phyloP scores from a whole-genome alignment of 192 early-diverging fungal species.

The Oehlia diaphana region DNA sequence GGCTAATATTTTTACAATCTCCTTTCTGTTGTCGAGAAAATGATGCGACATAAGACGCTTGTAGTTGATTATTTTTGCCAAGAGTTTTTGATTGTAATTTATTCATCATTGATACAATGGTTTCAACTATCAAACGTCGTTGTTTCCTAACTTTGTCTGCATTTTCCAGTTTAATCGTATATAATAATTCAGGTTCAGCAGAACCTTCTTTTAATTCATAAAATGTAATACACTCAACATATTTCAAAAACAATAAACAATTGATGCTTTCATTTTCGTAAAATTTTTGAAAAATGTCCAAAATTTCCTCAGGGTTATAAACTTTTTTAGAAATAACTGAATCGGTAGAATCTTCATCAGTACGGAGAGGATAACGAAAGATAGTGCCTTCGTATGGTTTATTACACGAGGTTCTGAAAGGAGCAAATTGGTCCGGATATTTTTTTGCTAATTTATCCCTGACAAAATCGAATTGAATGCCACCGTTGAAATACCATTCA shows the following conservation, averaged over 20 bases:
- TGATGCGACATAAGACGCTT: conserved; percentile 13
- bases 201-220: conserved; percentile 32
- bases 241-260: conserved; percentile 37
- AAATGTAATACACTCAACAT: conserved; percentile 36
- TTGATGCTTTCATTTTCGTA: conserved; percentile 31
- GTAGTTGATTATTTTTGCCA: neutral
- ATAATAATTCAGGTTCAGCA: conserved; percentile 16
- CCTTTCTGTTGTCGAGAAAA: neutral
- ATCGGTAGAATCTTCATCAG: conserved; percentile 12
- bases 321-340: conserved; percentile 32
- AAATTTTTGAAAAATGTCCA: conserved; percentile 32
- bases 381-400: conserved; percentile 36
- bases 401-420: conserved; percentile 27
- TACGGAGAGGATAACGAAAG: conserved; percentile 43
- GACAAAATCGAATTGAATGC: conserved; percentile 29
- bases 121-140: neutral
- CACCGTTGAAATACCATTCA: conserved; percentile 28
- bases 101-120: conserved; percentile 19
- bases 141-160: conserved; percentile 22
- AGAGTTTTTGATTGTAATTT: neutral
- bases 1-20: neutral
- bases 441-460: neutral
- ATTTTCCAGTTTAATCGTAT: conserved; percentile 35
- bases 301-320: conserved; percentile 32
- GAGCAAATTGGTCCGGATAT: conserved; percentile 35